Conservation (phyloP, 805 yeast genomes). For the Isabelozyma rhagii region DNA sequence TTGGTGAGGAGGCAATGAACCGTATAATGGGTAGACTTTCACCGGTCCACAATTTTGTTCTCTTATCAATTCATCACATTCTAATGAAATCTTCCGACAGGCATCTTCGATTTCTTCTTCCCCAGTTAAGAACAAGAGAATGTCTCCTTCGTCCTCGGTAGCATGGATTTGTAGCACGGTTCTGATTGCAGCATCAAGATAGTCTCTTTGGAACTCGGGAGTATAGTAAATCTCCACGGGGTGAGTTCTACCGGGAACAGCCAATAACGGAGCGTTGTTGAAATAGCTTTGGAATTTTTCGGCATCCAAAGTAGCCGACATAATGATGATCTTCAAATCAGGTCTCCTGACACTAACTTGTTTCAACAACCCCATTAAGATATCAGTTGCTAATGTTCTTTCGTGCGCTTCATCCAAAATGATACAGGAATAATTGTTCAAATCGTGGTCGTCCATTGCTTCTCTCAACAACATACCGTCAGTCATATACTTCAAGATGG, state of each 20-base stretch:
- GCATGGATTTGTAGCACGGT: conserved; percentile 97
- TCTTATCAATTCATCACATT: conserved; percentile 82
- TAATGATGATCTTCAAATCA: conserved; percentile 86
- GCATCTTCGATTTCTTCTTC: conserved; percentile 99
- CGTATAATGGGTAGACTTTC: conserved; percentile 88
- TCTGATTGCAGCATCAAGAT: conserved; percentile 89
- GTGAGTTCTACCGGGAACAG: conserved; percentile 97
- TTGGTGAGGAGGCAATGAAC: conserved; percentile 93
- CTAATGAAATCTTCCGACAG: conserved; percentile 80
- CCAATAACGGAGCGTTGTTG: conserved; percentile 86
- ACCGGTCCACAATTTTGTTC: conserved; percentile 91
- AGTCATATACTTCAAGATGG: conserved; percentile 92
- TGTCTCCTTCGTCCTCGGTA: conserved; percentile 91
- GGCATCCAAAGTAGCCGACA: conserved; percentile 98
- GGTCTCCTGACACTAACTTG: conserved; percentile 76
- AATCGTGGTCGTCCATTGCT: conserved; percentile 93
- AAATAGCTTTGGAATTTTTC: conserved; percentile 91
- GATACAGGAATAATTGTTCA: conserved; percentile 79
- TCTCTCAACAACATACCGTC: conserved; percentile 98
- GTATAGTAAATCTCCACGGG: conserved; percentile 97
- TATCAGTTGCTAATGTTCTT: conserved; percentile 94
- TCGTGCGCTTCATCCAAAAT: conserved; percentile 98
- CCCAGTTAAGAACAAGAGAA: conserved; percentile 84
- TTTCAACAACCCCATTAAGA: conserved; percentile 89
- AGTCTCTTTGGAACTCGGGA: conserved; percentile 94